Evolutionary conservation across 106 monocot species (phyloP), one percentile per base, ranked within the genome.

Genomic region (Narthecium ossifragum): DNA sequence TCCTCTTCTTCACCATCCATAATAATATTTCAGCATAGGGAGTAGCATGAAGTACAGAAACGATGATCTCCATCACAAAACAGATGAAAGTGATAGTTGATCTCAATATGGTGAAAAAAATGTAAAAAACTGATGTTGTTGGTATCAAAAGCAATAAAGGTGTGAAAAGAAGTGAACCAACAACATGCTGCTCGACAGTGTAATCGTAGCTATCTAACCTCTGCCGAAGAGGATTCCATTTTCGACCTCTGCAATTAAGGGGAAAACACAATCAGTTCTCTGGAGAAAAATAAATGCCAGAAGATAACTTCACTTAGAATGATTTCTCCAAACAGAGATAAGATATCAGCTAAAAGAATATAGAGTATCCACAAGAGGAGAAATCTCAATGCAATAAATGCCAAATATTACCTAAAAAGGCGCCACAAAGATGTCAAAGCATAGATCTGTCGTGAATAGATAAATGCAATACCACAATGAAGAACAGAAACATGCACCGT

Each of bases 141-240:
- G 98, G 98, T 32, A 91, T 60, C n/a, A 98, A 69, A 18, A 98
- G 75, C 46, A 98, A 69, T 53, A 91, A 57, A 13, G 87, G 91
- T 23, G 91, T 87, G 60, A 98, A 91, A 20, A 98, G 62, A 34
- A 98, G 79, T 11, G 98, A 91, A 46, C 98, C 91, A 60, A 98
- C 91, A 47, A 98, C 86, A 72, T 91, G 98, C 41, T 91, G 91
- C 59, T 98, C 87, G 51, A 98, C 98, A 12, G 81, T 72, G 72
- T 84, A 91, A 33, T 81, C 81, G 55, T 78, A 91, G 55, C 79
- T 98, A 59, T 98, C 98, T 41, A 98, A 78, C 27, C 98, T 81
- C 56, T 81, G 71, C 55, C 98, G 70, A 34, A 98, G 81, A 17
- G 98, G 98, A 68, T 98, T 98, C 90, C 86, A 87, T 63, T 98